Percentiles rank a stretch among this genome's conserved stretches.
These are phyloP conservation scores for Penicillium sp. DNA, from an alignment of 2,329 filamentous ascomycete genomes.

Conservation along the genomic window DNA sequence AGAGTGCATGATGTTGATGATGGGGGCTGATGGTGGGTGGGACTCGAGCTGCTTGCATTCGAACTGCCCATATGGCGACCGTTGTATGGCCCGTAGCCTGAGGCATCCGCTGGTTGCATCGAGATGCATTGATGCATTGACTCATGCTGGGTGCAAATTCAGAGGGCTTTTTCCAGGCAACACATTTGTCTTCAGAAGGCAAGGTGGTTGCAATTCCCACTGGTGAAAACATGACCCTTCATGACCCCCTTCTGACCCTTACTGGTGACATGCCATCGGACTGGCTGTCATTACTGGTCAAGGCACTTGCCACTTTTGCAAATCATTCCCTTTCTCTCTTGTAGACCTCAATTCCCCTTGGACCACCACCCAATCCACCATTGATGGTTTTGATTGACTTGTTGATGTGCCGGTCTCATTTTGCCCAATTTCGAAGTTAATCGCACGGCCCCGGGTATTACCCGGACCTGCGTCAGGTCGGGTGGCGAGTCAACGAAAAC, in stretches of 20 bases:
- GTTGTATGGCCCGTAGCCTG: neutral
- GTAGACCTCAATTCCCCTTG: no score
- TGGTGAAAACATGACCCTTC: no score
- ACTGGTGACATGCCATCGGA: no score
- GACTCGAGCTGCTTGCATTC: neutral
- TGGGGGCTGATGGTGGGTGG: neutral
- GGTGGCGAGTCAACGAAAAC: slow-evolving; percentile 6
- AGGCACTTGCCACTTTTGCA: no score
- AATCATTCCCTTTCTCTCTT: no score
- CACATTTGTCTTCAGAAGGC: no score
- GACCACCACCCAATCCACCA: no score
- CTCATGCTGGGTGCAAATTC: neutral
- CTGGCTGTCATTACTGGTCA: no score
- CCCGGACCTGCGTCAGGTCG: neutral
- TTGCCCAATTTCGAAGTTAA: neutral
- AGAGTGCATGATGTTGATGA: neutral
- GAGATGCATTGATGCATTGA: neutral
- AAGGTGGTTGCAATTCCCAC: neutral
- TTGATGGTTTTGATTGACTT: neutral
- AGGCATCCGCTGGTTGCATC: neutral
- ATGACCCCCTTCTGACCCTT: no score
- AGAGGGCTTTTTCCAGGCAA: neutral
- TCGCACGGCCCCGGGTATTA: neutral
- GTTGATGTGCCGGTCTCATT: neutral
- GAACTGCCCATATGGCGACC: neutral